Evolutionary conservation across 176 grass and related monocot genomes (phyloP), one percentile per base, ranked within the genome.

Genomic region (Eremochloa ophiuroides): DNA sequence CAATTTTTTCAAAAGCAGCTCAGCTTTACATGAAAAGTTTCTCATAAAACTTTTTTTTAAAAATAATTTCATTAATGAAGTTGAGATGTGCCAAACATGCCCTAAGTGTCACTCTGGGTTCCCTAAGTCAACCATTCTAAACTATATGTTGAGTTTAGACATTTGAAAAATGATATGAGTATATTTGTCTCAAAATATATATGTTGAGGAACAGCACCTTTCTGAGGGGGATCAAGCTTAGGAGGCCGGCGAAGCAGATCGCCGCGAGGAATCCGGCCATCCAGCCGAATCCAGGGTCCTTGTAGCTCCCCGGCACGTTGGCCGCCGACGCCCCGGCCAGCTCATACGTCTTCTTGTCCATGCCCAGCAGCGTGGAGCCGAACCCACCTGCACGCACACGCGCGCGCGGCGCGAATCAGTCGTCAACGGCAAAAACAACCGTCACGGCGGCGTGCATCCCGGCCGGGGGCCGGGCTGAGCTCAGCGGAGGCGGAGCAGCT

Each of bases 331-430:
- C 68, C 58, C 95, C 92, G 38, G 88, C 85, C 69, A 85, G 83
- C 74, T 98, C 95, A 33, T 98, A 91, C 9, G 95, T 98, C 75
- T 78, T 94, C 88, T 91, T 98, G 90, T 98, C 90, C 68, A 98
- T 59, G 37, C 73, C 95, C 80, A 93, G 47, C 48, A 98, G 35
- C 47, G 93, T 92, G 15, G 95, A 98, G 8, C 95, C 95, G 78
- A 98, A 98, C 37, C 95, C 95, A 83, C 90, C 95, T 97, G 82
- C 63, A 67, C 18, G n/a, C n/a, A 30, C 3, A 15, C 43, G 8
- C 58, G 30, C 16, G 17, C 8, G 28, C 16, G 42, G 39, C 41
- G 39, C 25, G 4, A 40, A 40, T 35, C 51, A 7, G 16, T 33
- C 51, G 16, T 33, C 51, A 87, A 63, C 12, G 17, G 30, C 18